Base-by-base conservation (phyloP, 2,329 filamentous ascomycete species). In the Clonostachys sp. region DNA sequence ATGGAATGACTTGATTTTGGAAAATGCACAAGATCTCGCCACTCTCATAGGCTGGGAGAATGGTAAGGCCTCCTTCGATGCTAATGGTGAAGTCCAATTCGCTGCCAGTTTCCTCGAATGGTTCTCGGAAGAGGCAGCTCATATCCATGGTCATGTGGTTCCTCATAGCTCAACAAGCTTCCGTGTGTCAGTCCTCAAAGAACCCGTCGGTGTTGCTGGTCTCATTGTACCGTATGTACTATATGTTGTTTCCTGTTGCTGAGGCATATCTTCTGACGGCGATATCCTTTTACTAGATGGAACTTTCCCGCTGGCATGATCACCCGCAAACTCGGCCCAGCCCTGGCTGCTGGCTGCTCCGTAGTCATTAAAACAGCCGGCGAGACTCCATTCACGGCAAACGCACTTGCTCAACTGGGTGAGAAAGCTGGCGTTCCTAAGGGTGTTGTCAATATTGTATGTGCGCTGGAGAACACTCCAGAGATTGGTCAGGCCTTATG, bases 331-430 rank as follows among this genome's bases (percentile, higher is more conserved):
- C 57, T 67, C n/a, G 68, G 62, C 5, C 63, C 80, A 2, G 80
- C 78, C 4, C 68, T 89, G 18, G 85, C 85, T 14, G 84, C 84
- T n/a, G 86, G 85, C 24, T 88, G 84, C 64, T 87, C 84, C 1
- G 87, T 89, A 76, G 74, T 90, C 14, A 72, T 78, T 17, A 88
- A 88, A 66, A 81, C 84, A 2, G 82, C 78, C 6, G 83, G 84
- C 3, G 84, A 87, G 62, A 90, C 87, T 2, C 87, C 87, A 0
- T 80, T 88, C 59, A 87, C 84, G 39, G 80, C 84, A 3, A 81
- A 87, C 36, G 84, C 84, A 2, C 67, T 90, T 5, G 83, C 82
- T 2, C 76, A 85, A 55, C 75, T 90, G 18, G 83, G 80, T 0
- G 71, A 78, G 49, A 75, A 83, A 17, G 88, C 88, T 1, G 89